Conservation (phyloP, 305 asterid species). For the Rubia balearica region DNA sequence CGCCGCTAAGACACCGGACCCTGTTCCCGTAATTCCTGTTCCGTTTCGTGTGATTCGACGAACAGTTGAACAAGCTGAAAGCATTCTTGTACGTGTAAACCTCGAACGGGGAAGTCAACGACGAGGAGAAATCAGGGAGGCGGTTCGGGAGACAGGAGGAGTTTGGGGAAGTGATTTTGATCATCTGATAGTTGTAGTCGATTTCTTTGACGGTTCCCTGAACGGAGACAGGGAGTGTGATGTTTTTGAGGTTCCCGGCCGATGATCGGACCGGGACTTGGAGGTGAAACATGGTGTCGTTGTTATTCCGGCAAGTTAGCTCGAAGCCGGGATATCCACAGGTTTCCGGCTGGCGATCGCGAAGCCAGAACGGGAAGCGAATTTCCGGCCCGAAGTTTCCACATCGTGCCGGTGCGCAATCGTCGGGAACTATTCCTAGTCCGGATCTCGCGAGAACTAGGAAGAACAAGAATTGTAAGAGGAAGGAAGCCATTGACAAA, state of each 20-base stretch:
- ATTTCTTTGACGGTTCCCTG: not conserved
- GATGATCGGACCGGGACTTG: slow-evolving; percentile 1
- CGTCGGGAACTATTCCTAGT: not conserved
- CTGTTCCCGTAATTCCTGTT: not conserved
- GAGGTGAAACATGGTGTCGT: not conserved
- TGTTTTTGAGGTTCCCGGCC: not conserved
- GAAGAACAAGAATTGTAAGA: not conserved
- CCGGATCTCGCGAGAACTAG: slow-evolving; percentile 8
- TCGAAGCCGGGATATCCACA: slow-evolving; percentile 8
- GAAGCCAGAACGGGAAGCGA: slow-evolving; percentile 8
- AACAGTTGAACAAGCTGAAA: slow-evolving; percentile 3
- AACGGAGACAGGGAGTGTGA: not conserved
- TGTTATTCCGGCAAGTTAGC: slow-evolving; percentile 1
- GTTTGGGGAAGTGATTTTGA: not conserved
- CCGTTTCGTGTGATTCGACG: not conserved
- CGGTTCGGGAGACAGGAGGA: not conserved
- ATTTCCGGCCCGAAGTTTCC: not conserved
- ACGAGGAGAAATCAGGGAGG: not conserved
- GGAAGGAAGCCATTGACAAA: not conserved
- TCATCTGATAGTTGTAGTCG: not conserved
- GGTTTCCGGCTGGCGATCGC: not conserved
- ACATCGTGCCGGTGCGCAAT: slow-evolving; percentile 3
- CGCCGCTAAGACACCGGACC: slow-evolving; percentile 2
- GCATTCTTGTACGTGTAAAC: not conserved
- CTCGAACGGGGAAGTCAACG: slow-evolving; percentile 5